A percentile compares a stretch with the other conserved stretches of the same genome.
phyloP scores from a whole-genome alignment of 768 basidiomycete species.

The Podaxis sp. region DNA sequence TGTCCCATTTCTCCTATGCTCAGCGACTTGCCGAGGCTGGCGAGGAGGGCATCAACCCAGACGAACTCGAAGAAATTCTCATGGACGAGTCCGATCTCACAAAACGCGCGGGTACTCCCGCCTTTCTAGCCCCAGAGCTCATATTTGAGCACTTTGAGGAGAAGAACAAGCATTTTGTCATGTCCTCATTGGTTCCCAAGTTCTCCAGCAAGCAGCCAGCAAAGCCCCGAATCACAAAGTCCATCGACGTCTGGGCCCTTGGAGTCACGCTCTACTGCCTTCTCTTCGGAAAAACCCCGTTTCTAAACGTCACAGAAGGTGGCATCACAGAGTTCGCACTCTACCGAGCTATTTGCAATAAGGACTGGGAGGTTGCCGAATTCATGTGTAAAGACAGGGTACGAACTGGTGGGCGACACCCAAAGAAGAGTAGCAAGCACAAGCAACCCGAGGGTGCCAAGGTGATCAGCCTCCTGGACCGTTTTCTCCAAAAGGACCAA shows the following conservation, averaged over 20 bases:
- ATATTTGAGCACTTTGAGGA: conserved; percentile 62
- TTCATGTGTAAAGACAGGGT: conserved; percentile 73
- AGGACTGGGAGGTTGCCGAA: conserved; percentile 67
- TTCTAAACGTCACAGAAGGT: conserved; percentile 36
- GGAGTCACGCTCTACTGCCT: conserved; percentile 96
- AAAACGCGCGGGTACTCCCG: conserved; percentile 91
- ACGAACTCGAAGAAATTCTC: conserved; percentile 59
- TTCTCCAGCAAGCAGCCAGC: conserved; percentile 31
- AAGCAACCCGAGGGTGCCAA: conserved; percentile 49
- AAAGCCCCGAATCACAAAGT: conserved; percentile 64
- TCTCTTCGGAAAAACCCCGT: conserved; percentile 86
- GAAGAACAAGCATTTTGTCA: conserved; percentile 28
- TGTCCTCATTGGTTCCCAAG: conserved; percentile 21
- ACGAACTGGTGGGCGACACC: conserved; percentile 62
- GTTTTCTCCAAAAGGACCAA: conserved; percentile 80
- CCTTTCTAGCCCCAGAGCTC: conserved; percentile 96
- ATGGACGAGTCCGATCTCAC: conserved; percentile 85
- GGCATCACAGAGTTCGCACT: conserved; percentile 62
- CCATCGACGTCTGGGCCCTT: conserved; percentile 97
- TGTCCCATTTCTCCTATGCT: conserved; percentile 93
- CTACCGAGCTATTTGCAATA: conserved; percentile 77
- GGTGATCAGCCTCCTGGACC: conserved; percentile 71
- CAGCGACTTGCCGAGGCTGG: conserved; percentile 72
- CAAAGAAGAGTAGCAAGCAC: conserved; percentile 21
- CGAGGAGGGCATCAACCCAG: conserved; percentile 31